Conservation (phyloP, 2,329 filamentous ascomycete genomes). For the Diaporthe caulivora region DNA sequence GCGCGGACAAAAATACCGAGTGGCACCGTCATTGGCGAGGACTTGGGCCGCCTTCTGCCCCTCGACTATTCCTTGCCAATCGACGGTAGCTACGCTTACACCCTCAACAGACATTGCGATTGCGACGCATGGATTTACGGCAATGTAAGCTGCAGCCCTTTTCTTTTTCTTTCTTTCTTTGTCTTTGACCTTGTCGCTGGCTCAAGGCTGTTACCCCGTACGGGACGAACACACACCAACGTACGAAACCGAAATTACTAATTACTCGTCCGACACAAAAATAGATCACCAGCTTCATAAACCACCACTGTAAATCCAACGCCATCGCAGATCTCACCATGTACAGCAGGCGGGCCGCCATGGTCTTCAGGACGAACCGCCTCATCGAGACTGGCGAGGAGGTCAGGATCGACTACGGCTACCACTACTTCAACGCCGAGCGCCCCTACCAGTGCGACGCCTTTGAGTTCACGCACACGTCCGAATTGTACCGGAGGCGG, state of each 20-base stretch:
- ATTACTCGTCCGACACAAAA: background rate
- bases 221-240: too few relatives aligned
- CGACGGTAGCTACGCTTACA: background rate
- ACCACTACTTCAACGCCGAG: background rate
- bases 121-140: slow-evolving; percentile 9
- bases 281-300: slow-evolving; percentile 11
- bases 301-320: slow-evolving; percentile 32
- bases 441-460: slow-evolving; percentile 27
- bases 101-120: background rate
- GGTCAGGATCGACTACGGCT: slow-evolving; percentile 21
- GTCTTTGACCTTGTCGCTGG: background rate
- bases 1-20: background rate
- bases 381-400: slow-evolving; percentile 21
- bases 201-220: too few relatives aligned
- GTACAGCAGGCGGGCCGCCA: slow-evolving; percentile 29
- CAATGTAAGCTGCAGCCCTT: background rate
- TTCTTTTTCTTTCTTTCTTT: too few relatives aligned
- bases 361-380: slow-evolving; percentile 8
- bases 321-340: background rate
- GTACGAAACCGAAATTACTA: background rate
- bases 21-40: slow-evolving; percentile 21
- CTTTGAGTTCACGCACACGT: background rate
- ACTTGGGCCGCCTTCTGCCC: slow-evolving; percentile 21
- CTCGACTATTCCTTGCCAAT: background rate
- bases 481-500: background rate